A percentile compares a stretch with the other conserved stretches of the same genome.
phyloP scores from a whole-genome alignment of 2,329 filamentous ascomycete species.

The Fusarium compactum region DNA sequence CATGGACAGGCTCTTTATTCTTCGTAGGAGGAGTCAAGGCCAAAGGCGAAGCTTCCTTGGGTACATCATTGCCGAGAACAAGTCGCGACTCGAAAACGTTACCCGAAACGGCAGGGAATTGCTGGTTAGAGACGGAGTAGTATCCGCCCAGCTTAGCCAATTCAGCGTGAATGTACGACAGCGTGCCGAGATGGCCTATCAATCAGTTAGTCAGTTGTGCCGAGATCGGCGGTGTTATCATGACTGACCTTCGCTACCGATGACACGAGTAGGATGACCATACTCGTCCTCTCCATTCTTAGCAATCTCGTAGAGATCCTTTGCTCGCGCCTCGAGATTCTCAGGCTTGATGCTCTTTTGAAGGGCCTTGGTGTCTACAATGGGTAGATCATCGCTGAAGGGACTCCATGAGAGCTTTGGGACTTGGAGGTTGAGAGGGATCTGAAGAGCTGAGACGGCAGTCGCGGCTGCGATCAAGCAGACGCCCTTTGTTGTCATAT shows the following conservation, averaged over 20 bases:
- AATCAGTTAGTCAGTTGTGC: conserved; percentile 3
- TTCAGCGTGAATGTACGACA: conserved; percentile 71
- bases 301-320: conserved; percentile 72
- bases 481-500: conserved; percentile 45
- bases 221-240: too few species aligned
- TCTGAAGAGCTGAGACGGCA: conserved; percentile 46
- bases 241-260: conserved; percentile 70
- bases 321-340: conserved; percentile 69
- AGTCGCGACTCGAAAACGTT: conserved; percentile 70
- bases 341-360: conserved; percentile 67
- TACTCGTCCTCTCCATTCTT: conserved; percentile 70
- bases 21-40: conserved; percentile 75
- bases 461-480: conserved; percentile 46
- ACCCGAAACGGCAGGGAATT: conserved; percentile 72
- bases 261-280: conserved; percentile 77
- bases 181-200: conserved; percentile 71
- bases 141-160: conserved; percentile 68
- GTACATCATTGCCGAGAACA: conserved; percentile 65
- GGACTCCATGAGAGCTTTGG: conserved; percentile 36
- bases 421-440: conserved; percentile 38
- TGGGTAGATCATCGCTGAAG: conserved; percentile 48
- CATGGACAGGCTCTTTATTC: conserved; percentile 69
- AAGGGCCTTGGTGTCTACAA: conserved; percentile 67
- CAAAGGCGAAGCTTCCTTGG: conserved; percentile 67
- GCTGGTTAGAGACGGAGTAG: conserved; percentile 72